Evolutionary conservation across 176 grass and related monocot species (phyloP), one percentile per base, ranked within the genome.

Genomic region (Puccinellia tenuiflora): DNA sequence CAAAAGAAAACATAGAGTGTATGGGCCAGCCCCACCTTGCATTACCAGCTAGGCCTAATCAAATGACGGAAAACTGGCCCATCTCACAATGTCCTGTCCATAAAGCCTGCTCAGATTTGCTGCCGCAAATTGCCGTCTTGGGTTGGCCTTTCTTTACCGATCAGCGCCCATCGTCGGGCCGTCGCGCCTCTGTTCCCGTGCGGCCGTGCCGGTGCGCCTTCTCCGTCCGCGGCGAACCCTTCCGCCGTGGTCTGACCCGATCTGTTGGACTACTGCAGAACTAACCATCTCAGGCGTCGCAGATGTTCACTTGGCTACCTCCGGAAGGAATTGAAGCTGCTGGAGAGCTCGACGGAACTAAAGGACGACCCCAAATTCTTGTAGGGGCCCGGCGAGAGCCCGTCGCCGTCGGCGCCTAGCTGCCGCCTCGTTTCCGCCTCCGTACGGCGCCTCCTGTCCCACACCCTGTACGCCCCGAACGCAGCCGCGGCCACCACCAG

Each of bases 311-410:
- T 15, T 53, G 77, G 46, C 22, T 79, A 86, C 84, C 74, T 74
- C 55, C 88, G 74, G 75, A 83, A 90, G n/a, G 88, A 90, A 51
- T 81, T 38, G 59, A 86, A 80, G 64, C 76, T 80, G 64, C 76
- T 77, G 61, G 87, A 90, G 79, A 98, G 96, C 89, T 98, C 93
- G 40, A 98, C 87, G 47, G 93, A 92, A 16, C 83, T 91, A 28
- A 98, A 93, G 7, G 96, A 91, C 7, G 96, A 91, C 7, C 81
- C 89, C 30, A 98, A 75, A 85, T 91, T 88, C 82, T 95, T 98
- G 79, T 98, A 98, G 6, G 91, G 87, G 15, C 92, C 91, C 53
- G 93, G 87, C 50, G 88, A 88, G 79, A 98, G 91, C 16, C 92
- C 87, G 6, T 93, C 89, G 69, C 66, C 85, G 46, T 21, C 83